Evolutionary conservation across 1,284 basidiomycete genomes (phyloP).

Genomic region (Pseudozyma pruni): DNA sequence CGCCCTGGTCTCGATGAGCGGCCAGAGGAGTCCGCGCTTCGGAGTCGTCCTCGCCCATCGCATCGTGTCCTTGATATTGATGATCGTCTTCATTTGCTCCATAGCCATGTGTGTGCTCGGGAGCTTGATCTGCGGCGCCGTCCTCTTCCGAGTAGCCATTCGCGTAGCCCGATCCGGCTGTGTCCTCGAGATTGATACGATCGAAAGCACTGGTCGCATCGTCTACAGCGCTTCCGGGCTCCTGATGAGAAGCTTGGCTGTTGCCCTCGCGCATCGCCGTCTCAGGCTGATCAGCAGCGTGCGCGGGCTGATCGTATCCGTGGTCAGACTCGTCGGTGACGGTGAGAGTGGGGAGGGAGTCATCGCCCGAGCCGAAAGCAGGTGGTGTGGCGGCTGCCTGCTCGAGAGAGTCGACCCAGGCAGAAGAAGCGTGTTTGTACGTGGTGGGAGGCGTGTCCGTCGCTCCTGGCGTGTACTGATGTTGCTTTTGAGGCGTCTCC

Average conservation of each 20-base stretch:
- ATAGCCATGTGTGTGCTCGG: constrained; percentile 3
- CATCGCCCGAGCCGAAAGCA: constrained; percentile 18
- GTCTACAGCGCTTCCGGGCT: constrained; percentile 5
- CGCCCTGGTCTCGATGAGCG: constrained; percentile 15
- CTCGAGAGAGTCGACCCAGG: constrained; percentile 45
- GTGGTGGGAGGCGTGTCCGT: constrained; percentile 28
- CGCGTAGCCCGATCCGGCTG: neutral
- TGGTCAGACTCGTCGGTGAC: constrained; percentile 41
- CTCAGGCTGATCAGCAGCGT: neutral
- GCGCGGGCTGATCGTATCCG: neutral
- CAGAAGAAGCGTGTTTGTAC: constrained; percentile 23
- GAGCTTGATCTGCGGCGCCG: constrained; percentile 9
- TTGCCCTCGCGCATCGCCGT: constrained; percentile 4
- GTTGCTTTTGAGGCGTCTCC: constrained; percentile 4
- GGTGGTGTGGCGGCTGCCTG: constrained; percentile 42
- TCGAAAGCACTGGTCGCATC: constrained; percentile 27
- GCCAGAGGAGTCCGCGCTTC: constrained; percentile 30
- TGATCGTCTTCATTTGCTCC: neutral
- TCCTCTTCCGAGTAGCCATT: constrained; percentile 15
- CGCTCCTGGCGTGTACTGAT: constrained; percentile 7
- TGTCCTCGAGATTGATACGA: constrained; percentile 12
- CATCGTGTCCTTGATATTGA: neutral
- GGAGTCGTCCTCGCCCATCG: constrained; percentile 13
- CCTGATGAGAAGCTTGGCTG: neutral
- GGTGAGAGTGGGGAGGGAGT: constrained; percentile 34